These are phyloP conservation scores for Coccomyxa subellipsoidea DNA, from an alignment of 163 green algal species.

Conservation along the genomic window DNA sequence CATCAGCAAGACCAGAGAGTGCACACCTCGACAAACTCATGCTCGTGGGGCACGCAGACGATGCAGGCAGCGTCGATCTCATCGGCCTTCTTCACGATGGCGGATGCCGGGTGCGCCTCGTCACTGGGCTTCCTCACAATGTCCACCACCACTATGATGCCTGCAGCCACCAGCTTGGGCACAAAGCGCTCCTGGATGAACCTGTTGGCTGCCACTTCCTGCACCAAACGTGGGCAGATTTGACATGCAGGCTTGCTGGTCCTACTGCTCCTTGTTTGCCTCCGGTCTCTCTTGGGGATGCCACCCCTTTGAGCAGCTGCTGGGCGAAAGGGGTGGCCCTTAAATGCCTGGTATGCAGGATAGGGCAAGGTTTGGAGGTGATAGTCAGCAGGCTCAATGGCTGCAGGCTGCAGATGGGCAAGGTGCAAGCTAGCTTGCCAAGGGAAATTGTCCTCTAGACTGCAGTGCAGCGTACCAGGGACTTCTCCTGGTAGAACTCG, in stretches of 20 bases:
- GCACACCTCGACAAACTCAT: neutral
- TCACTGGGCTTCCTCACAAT: neutral
- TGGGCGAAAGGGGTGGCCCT: too few species aligned
- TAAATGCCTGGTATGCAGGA: too few species aligned
- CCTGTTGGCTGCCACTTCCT: constrained; percentile 2
- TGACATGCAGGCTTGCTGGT: too few species aligned
- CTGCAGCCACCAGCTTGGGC: neutral
- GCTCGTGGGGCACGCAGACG: neutral
- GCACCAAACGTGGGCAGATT: neutral
- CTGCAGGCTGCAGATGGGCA: too few species aligned
- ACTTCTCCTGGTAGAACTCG: constrained; percentile 3
- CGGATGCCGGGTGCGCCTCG: neutral
- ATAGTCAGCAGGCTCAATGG: neutral
- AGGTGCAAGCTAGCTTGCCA: too few species aligned
- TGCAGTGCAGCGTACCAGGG: neutral
- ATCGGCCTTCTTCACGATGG: neutral
- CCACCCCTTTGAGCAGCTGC: too few species aligned
- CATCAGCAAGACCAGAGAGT: too few species aligned
- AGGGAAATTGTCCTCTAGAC: neutral
- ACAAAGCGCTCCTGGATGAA: constrained; percentile 10
- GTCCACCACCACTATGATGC: neutral
- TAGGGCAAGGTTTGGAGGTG: neutral
- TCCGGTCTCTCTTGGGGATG: too few species aligned
- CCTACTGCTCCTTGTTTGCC: too few species aligned
- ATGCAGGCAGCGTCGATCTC: neutral